Percentiles rank a stretch among this genome's conserved stretches.
These are phyloP conservation scores for Tulasnella sp. DNA, from an alignment of 768 basidiomycete genomes.

Conservation along the genomic window DNA sequence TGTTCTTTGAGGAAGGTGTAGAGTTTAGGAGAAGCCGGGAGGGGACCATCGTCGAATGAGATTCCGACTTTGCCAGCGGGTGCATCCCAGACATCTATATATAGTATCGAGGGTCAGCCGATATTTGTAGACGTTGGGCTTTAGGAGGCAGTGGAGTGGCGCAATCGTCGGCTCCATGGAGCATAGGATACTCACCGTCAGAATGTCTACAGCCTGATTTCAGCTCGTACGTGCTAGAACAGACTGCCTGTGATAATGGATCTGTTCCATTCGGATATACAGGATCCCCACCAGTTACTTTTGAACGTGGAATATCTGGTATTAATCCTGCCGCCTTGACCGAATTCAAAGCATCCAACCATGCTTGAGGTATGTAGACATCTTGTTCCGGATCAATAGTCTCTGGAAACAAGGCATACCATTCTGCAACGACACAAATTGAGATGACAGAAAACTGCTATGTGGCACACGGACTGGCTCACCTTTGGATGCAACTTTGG, in stretches of 20 bases:
- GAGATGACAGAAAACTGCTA: conserved; percentile 18
- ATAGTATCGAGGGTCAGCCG: neutral
- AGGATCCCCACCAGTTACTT: neutral
- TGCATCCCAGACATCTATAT: conserved; percentile 25
- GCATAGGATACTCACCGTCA: neutral
- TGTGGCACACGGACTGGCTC: conserved; percentile 23
- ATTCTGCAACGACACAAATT: neutral
- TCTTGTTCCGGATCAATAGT: conserved; percentile 9
- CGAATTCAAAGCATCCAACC: conserved; percentile 26
- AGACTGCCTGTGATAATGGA: conserved; percentile 20
- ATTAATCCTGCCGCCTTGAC: conserved; percentile 23
- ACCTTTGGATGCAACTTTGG: conserved; percentile 18
- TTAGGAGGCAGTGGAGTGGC: neutral
- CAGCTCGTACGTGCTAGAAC: conserved; percentile 24
- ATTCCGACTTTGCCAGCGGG: conserved; percentile 25
- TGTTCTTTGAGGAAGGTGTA: conserved; percentile 26
- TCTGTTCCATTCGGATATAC: conserved; percentile 4
- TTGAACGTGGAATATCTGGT: conserved; percentile 21
- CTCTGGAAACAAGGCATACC: conserved; percentile 5
- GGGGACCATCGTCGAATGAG: conserved; percentile 24
- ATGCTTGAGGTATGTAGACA: conserved; percentile 26
- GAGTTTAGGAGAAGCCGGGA: conserved; percentile 19
- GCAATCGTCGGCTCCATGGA: too few relatives aligned
- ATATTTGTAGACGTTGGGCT: too few relatives aligned
- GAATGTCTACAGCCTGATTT: conserved; percentile 2